A percentile compares a stretch with the other conserved stretches of the same genome.
phyloP scores from a whole-genome alignment of 805 yeast genomes.

The Nakazawaea laoshanensis region DNA sequence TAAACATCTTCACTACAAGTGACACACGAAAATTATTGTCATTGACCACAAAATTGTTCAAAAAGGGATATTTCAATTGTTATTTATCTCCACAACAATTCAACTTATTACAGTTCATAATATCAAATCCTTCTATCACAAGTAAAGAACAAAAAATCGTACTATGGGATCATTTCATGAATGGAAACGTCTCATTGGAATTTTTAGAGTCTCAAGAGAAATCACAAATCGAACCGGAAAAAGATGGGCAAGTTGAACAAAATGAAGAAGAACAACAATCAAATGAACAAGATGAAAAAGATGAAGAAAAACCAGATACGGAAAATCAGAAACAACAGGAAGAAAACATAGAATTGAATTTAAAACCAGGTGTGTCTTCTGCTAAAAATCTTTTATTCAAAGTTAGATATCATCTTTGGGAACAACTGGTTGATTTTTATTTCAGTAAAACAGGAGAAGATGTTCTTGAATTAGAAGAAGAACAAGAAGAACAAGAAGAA shows the following conservation, averaged over 20 bases:
- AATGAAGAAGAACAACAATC: slow-evolving; percentile 3
- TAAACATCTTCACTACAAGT: slow-evolving; percentile 13
- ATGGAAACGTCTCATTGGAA: slow-evolving; percentile 24
- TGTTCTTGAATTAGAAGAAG: slow-evolving; percentile 13
- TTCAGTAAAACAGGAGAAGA: slow-evolving; percentile 10
- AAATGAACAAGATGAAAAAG: slow-evolving; percentile 2
- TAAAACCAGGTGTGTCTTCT: slow-evolving; percentile 36
- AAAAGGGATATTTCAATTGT: slow-evolving; percentile 33
- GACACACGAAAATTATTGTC: slow-evolving; percentile 21
- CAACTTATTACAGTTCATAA: slow-evolving; percentile 36
- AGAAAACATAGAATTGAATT: slow-evolving; percentile 30
- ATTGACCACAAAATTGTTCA: slow-evolving; percentile 26
- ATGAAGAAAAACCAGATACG: slow-evolving; percentile 2
- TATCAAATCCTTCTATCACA: slow-evolving; percentile 23
- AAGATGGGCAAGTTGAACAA: background rate
- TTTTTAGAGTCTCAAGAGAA: slow-evolving; percentile 13
- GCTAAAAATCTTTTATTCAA: slow-evolving; percentile 54
- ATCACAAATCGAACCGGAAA: background rate
- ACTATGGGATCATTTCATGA: slow-evolving; percentile 39
- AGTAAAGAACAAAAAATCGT: slow-evolving; percentile 14
- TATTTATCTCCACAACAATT: slow-evolving; percentile 50
- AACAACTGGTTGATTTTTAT: slow-evolving; percentile 49
- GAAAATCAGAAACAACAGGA: slow-evolving; percentile 15
- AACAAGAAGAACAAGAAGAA: slow-evolving; percentile 18
- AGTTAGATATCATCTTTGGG: slow-evolving; percentile 63